Evolutionary conservation across 805 yeast genomes (phyloP).

Genomic region (Ogataea paraovalis): DNA sequence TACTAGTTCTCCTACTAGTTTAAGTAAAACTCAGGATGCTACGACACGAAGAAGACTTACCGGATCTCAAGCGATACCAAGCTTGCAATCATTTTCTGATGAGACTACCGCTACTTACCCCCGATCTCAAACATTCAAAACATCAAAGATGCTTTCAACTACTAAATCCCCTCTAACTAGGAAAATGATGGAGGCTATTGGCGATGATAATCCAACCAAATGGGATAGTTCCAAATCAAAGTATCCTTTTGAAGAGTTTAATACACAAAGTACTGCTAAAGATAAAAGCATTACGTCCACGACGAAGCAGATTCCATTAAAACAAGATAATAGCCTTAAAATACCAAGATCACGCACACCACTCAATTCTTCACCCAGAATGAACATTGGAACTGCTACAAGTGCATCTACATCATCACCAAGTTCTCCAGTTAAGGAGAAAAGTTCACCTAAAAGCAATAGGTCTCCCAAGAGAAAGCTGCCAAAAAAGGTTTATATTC

Average conservation of each 20-base stretch:
- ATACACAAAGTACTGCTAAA: too few relatives aligned
- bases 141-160: background rate
- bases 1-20: too few relatives aligned
- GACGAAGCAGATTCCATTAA: background rate
- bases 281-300: too few relatives aligned
- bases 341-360: background rate
- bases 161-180: background rate
- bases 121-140: too few relatives aligned
- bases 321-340: background rate
- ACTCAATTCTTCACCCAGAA: background rate
- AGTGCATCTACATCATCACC: background rate
- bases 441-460: background rate
- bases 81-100: too few relatives aligned
- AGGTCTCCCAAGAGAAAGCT: slow-evolving; percentile 2
- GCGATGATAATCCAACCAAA: background rate
- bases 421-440: background rate
- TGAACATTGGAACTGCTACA: background rate
- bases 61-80: too few relatives aligned
- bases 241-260: too few relatives aligned
- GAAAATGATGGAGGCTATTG: background rate
- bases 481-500: slow-evolving; percentile 15
- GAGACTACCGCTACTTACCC: too few relatives aligned
- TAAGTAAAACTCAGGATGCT: background rate
- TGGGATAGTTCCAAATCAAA: too few relatives aligned
- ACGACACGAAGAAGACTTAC: background rate